phyloP scores from a whole-genome alignment of 2,329 filamentous ascomycete species.

The Venturia oleaginea region DNA sequence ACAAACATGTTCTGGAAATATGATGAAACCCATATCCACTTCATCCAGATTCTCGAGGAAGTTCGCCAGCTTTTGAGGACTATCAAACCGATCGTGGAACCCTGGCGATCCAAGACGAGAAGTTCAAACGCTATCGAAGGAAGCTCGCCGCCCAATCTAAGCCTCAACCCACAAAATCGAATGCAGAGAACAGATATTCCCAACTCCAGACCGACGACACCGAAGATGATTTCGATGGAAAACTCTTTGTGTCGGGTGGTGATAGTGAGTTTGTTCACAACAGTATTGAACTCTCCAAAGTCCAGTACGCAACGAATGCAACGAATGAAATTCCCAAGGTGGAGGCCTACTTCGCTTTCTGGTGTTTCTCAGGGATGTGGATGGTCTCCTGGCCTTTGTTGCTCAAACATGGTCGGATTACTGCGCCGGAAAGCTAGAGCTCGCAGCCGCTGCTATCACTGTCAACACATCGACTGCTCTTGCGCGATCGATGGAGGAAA shows the following conservation, averaged over 20 bases:
- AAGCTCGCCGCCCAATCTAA: neutral
- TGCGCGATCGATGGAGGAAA: slow-evolving; percentile 13
- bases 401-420: slow-evolving; percentile 26
- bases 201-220: neutral
- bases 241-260: neutral
- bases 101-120: neutral
- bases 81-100: neutral
- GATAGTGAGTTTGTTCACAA: neutral
- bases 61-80: neutral
- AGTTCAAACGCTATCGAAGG: neutral
- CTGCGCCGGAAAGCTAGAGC: slow-evolving; percentile 22
- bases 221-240: neutral
- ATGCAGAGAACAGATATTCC: neutral
- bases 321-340: neutral
- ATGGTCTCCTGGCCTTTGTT: slow-evolving; percentile 23
- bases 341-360: neutral
- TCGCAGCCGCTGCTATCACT: slow-evolving; percentile 25
- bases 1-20: too few species aligned
- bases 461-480: slow-evolving; percentile 25
- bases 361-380: slow-evolving; percentile 24
- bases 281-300: neutral
- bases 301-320: neutral
- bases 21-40: neutral
- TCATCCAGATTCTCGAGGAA: neutral
- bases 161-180: neutral